These are phyloP conservation scores for Trichomonas tenax DNA, from an alignment of 208 protist species.

Conservation along the genomic window DNA sequence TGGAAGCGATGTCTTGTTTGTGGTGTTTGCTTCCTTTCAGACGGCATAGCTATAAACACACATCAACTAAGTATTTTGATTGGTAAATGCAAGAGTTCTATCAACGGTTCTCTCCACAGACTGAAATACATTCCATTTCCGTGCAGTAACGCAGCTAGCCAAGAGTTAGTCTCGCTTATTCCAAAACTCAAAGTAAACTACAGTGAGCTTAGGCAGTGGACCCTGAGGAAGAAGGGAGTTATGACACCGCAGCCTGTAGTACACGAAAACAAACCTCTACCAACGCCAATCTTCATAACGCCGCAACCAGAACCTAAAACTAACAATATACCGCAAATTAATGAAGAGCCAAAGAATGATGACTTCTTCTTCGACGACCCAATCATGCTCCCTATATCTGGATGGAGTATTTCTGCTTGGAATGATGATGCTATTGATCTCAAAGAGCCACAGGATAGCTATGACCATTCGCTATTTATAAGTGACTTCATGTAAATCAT, in stretches of 20 bases:
- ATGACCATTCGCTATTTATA: background rate
- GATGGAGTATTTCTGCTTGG: background rate
- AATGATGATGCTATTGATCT: background rate
- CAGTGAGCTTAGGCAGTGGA: background rate
- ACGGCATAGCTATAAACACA: background rate
- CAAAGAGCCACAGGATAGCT: background rate
- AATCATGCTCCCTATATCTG: background rate
- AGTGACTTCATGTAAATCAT: background rate
- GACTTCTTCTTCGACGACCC: background rate
- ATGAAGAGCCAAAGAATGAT: background rate
- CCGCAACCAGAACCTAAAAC: background rate
- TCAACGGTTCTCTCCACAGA: background rate
- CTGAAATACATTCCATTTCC: background rate
- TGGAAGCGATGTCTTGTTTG: background rate
- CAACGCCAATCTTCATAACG: background rate
- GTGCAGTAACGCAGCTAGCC: background rate
- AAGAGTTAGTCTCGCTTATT: background rate
- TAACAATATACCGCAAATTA: background rate
- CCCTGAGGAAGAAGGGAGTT: background rate
- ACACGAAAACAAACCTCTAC: background rate
- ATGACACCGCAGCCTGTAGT: background rate
- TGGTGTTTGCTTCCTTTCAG: background rate
- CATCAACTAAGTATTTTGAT: background rate
- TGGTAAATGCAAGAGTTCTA: background rate
- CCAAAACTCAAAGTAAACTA: background rate